Percentiles rank a stretch among this genome's conserved stretches.
phyloP scores from a whole-genome alignment of 2,329 filamentous ascomycete genomes.

The Neofusicoccum umdonicola region DNA sequence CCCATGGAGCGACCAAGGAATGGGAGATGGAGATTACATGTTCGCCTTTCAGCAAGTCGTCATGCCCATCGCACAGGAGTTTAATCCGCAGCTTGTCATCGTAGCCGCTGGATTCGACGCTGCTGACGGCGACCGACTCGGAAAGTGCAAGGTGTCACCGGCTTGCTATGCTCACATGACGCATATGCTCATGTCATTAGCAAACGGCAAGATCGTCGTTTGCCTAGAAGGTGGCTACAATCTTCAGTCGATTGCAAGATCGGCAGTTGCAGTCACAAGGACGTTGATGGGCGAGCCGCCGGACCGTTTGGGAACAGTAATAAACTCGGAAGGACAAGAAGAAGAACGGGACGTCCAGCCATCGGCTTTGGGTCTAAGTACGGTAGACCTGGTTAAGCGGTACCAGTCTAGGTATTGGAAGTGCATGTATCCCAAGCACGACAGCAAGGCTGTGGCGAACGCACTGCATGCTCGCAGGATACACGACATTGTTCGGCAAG shows the following conservation, averaged over 20 bases:
- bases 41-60: constrained; percentile 93
- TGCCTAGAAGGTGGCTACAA: constrained; percentile 97
- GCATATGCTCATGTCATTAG: constrained; percentile 96
- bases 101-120: constrained; percentile 96
- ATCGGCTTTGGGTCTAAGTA: constrained; percentile 39
- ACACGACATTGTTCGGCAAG: constrained; percentile 75
- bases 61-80: constrained; percentile 94
- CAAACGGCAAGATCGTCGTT: constrained; percentile 83
- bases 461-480: constrained; percentile 57
- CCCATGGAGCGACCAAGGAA: constrained; percentile 66
- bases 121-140: constrained; percentile 87
- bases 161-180: constrained; percentile 97
- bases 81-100: constrained; percentile 90
- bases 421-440: constrained; percentile 71
- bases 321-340: too few relatives aligned
- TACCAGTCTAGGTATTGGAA: constrained; percentile 74
- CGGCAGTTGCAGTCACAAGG: constrained; percentile 83
- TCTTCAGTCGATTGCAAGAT: constrained; percentile 85
- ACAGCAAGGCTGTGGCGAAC: constrained; percentile 30
- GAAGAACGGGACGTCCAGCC: constrained; percentile 35
- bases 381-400: constrained; percentile 56
- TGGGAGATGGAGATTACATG: constrained; percentile 97
- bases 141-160: constrained; percentile 88
- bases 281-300: constrained; percentile 96
- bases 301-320: constrained; percentile 42